A percentile compares a stretch with the other conserved stretches of the same genome.
phyloP scores from a whole-genome alignment of 352 stramenopile species.

The Globisporangium echinulatum region DNA sequence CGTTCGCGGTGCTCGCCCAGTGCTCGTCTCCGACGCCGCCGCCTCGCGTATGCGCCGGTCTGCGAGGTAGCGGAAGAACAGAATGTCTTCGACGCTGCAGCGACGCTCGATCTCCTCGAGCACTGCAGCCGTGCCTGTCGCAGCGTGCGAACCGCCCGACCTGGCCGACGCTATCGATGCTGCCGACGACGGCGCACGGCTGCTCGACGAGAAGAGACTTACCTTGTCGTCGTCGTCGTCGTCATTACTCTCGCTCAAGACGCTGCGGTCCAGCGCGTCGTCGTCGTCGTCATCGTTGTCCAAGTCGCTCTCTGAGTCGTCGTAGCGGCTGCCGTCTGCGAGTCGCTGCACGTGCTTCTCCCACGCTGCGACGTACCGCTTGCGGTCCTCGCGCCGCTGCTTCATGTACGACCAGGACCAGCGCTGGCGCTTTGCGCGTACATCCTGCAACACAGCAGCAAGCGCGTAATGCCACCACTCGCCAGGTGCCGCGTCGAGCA shows the following conservation, averaged over 20 bases:
- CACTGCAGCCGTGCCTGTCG: constrained; percentile 8
- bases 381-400: constrained; percentile 70
- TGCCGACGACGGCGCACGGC: constrained; percentile 2
- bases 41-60: constrained; percentile 38
- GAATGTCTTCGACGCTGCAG: constrained; percentile 71
- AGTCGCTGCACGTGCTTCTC: constrained; percentile 23
- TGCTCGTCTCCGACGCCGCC: constrained; percentile 12
- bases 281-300: constrained; percentile 45
- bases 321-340: constrained; percentile 25
- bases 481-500: constrained; percentile 40
- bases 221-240: constrained; percentile 12
- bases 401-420: constrained; percentile 85
- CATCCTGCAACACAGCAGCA: constrained; percentile 46
- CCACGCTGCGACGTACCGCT: constrained; percentile 69
- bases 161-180: neutral
- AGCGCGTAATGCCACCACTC: constrained; percentile 85
- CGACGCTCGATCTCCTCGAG: constrained; percentile 72
- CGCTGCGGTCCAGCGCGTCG: neutral
- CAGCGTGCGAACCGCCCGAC: neutral
- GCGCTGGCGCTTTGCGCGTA: constrained; percentile 50
- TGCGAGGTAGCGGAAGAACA: constrained; percentile 81
- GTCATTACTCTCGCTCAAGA: constrained; percentile 3
- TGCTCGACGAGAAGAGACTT: constrained; percentile 2
- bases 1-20: constrained; percentile 12
- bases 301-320: constrained; percentile 52